Evolutionary conservation across 305 asterid species (phyloP), one percentile per base, ranked within the genome.

Genomic region (Fraxinus sp.): DNA sequence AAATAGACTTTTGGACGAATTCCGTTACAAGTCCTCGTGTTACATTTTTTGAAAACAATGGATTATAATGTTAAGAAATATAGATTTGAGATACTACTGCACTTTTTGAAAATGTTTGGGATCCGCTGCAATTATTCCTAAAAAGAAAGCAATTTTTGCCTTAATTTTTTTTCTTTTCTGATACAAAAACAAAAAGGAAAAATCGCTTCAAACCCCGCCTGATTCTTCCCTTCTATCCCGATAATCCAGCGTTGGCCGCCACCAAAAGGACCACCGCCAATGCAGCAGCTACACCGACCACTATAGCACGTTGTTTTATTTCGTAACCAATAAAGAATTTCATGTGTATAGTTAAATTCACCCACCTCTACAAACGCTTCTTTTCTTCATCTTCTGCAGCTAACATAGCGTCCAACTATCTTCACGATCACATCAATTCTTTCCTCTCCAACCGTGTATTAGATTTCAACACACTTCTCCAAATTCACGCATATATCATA

Each of bases 401-500:
- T 20, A 78, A 83, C 44, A 57, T 83, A 32, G 82, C 81, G 37
- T 81, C 88, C 22, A 66, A 64, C 57, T 83, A 86, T 83, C 87
- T 91, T 20, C 80, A 80, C 84, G 41, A 35, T 59, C 89, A 49
- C 83, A 79, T 93, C 41, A 68, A 79, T 24, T 83, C 86, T 78
- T 87, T 94, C 83, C 94, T 91, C 80, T 83, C 88, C 11, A 86
- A 41, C 57, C 84, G 85, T 62, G 36, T 49, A 76, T 41, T 83
- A 6, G 80, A 85, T 79, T 82, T 78, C 32, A 84, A 64, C 78
- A 55, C 86, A 52, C 91, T 93, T 83, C 84, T 81, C 74, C 70
- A 89, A 74, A 84, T 85, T 35, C 97, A 93, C 52, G 92, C 94
- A 41, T 81, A 83, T 85, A 81, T 90, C 33, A 84, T 90, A 66